These are phyloP conservation scores for Cladosporium sp. DNA, from an alignment of 2,329 filamentous ascomycete genomes.

Conservation along the genomic window DNA sequence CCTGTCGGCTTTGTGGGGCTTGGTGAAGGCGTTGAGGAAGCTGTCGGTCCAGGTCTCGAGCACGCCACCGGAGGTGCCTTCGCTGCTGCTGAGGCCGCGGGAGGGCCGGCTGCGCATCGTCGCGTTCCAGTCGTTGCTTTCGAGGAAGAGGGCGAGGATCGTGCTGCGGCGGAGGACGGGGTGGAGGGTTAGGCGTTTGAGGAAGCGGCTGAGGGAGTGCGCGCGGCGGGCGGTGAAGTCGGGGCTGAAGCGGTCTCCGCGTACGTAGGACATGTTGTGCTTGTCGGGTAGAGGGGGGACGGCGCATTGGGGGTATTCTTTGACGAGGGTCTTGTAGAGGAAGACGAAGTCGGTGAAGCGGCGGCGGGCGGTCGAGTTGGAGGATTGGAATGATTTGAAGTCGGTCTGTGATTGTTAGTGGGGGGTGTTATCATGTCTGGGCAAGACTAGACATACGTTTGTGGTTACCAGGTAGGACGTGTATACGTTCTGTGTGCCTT, in stretches of 20 bases:
- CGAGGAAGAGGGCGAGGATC: constrained; percentile 84
- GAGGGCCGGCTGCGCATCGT: constrained; percentile 79
- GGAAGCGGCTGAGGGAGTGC: constrained; percentile 86
- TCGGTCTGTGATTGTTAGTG: constrained; percentile 63
- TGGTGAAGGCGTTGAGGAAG: constrained; percentile 95
- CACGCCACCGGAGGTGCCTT: constrained; percentile 59
- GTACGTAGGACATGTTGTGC: constrained; percentile 98
- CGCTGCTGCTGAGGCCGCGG: constrained; percentile 49
- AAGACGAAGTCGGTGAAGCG: constrained; percentile 98
- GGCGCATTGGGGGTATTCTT: constrained; percentile 86
- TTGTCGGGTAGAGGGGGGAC: constrained; percentile 96
- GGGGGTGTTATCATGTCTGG: background rate
- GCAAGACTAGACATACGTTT: constrained; percentile 53
- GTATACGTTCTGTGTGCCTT: constrained; percentile 94
- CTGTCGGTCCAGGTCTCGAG: constrained; percentile 95
- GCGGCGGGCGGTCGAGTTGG: constrained; percentile 73
- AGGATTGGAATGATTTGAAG: constrained; percentile 86
- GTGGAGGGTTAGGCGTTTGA: constrained; percentile 80
- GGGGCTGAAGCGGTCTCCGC: constrained; percentile 87
- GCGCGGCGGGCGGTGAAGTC: constrained; percentile 89
- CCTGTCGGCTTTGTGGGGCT: constrained; percentile 90
- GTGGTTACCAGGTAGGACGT: constrained; percentile 94
- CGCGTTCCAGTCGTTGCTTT: constrained; percentile 93
- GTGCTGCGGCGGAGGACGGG: constrained; percentile 79
- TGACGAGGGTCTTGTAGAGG: constrained; percentile 82